Evolutionary conservation across 495 filamentous ascomycete species (phyloP).

Genomic region (Penicillium alfredii): DNA sequence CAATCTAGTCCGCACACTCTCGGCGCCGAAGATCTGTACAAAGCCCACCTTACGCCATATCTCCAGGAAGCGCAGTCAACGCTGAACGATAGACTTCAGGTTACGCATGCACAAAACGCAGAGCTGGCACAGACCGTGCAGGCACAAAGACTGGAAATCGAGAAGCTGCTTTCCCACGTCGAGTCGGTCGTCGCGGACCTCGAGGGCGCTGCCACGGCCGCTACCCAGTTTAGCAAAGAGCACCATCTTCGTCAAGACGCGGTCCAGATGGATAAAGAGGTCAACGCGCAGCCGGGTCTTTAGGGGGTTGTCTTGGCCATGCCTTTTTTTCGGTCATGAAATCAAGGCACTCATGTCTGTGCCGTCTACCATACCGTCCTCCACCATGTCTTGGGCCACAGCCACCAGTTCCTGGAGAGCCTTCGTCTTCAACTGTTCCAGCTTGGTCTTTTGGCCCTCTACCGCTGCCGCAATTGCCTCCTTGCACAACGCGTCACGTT

Average conservation of each 20-base stretch:
- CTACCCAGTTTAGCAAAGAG: conserved; percentile 35
- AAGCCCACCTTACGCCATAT: conserved; percentile 66
- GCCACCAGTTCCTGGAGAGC: conserved; percentile 27
- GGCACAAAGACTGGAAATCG: conserved; percentile 68
- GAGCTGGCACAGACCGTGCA: conserved; percentile 55
- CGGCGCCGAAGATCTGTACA: conserved; percentile 58
- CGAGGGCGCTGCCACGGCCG: conserved; percentile 53
- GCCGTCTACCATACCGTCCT: conserved; percentile 41
- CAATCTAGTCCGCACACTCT: conserved; percentile 64
- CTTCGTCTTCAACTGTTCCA: conserved; percentile 31
- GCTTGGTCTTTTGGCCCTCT: conserved; percentile 35
- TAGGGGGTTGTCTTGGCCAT: conserved; percentile 11
- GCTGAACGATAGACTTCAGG: conserved; percentile 56
- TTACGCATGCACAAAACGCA: conserved; percentile 58
- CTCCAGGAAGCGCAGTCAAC: conserved; percentile 53
- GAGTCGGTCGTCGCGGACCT: conserved; percentile 66
- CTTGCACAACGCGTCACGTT: conserved; percentile 41
- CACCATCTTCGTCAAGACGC: conserved; percentile 39
- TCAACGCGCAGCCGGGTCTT: conserved; percentile 25
- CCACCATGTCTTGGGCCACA: conserved; percentile 44
- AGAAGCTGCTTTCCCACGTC: conserved; percentile 55
- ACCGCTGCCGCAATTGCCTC: conserved; percentile 42
- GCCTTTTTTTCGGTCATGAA: conserved; percentile 30
- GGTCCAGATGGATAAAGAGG: conserved; percentile 39
- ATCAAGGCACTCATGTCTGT: conserved; percentile 32